These are phyloP conservation scores for Mytilinidion resinicola DNA, from an alignment of 495 filamentous ascomycete species.

Conservation along the genomic window DNA sequence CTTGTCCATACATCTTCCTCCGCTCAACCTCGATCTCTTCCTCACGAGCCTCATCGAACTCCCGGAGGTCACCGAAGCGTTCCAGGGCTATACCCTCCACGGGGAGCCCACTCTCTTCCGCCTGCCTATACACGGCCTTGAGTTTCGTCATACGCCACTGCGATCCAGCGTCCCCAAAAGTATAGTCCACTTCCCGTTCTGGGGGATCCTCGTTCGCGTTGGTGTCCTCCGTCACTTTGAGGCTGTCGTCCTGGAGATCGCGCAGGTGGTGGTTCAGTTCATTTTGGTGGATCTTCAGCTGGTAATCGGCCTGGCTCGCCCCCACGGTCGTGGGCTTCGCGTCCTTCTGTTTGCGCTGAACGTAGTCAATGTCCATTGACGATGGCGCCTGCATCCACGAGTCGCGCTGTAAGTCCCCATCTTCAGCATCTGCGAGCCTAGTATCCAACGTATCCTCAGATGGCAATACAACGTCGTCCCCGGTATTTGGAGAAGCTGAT, in stretches of 20 bases:
- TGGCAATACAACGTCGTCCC: slow-evolving; percentile 28
- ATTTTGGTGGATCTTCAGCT: slow-evolving; percentile 70
- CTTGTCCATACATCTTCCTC: slow-evolving; percentile 73
- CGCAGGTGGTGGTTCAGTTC: slow-evolving; percentile 73
- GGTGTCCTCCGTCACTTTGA: slow-evolving; percentile 45
- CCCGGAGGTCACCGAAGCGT: slow-evolving; percentile 71
- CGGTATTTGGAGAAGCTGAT: no score
- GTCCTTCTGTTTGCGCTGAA: slow-evolving; percentile 56
- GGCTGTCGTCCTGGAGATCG: slow-evolving; percentile 39
- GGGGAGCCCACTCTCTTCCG: slow-evolving; percentile 61
- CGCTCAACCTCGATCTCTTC: slow-evolving; percentile 91
- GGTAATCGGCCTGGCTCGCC: slow-evolving; percentile 55
- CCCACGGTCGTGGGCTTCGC: slow-evolving; percentile 38
- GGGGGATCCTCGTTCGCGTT: slow-evolving; percentile 45
- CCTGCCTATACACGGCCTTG: slow-evolving; percentile 73
- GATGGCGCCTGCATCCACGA: slow-evolving; percentile 92
- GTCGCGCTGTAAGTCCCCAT: slow-evolving; percentile 54
- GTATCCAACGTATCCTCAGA: slow-evolving; percentile 37
- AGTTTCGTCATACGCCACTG: slow-evolving; percentile 95
- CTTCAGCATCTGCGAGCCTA: slow-evolving; percentile 19
- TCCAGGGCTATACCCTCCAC: slow-evolving; percentile 79
- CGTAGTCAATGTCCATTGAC: slow-evolving; percentile 75
- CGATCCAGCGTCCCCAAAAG: slow-evolving; percentile 82
- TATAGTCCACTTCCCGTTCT: slow-evolving; percentile 68
- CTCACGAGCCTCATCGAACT: slow-evolving; percentile 90